Percentiles rank a stretch among this genome's conserved stretches.
These are phyloP conservation scores for Aureobasidium leucospermi DNA, from an alignment of 2,329 filamentous ascomycete genomes.

Conservation along the genomic window DNA sequence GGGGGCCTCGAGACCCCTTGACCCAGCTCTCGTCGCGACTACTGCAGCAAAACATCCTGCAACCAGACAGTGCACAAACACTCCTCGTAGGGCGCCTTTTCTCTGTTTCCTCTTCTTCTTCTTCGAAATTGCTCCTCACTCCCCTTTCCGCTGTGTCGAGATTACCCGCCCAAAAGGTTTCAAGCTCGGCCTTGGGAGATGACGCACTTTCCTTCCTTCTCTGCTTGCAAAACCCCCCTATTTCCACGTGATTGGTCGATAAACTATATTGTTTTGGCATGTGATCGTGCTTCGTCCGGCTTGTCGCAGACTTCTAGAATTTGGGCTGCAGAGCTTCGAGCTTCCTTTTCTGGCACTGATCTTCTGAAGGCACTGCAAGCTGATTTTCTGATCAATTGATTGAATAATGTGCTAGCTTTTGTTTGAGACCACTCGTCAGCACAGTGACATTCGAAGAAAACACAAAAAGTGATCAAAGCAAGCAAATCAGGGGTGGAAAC, in stretches of 20 bases:
- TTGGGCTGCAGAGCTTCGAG: not conserved
- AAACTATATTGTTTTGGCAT: not conserved
- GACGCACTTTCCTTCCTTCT: not conserved
- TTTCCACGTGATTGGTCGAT: conserved; percentile 1
- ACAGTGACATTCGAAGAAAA: not conserved
- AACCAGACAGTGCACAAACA: not conserved
- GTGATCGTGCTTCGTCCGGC: not conserved
- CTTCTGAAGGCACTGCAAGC: not conserved
- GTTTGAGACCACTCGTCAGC: not conserved
- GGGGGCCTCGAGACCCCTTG: not conserved
- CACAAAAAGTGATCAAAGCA: not conserved
- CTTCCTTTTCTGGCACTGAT: not conserved
- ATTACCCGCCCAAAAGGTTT: conserved; percentile 3
- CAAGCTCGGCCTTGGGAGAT: not conserved
- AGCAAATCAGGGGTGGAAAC: not conserved
- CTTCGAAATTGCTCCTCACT: not conserved
- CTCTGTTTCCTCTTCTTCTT: not conserved
- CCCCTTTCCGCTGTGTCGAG: not conserved
- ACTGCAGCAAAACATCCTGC: not conserved
- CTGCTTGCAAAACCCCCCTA: not conserved
- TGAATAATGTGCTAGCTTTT: not conserved
- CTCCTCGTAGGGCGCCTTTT: not conserved
- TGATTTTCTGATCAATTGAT: not conserved
- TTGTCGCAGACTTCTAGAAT: not conserved
- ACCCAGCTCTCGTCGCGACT: not conserved